Base-by-base conservation (phyloP, 129 eudicot species). In the Chrysanthemum lavandulifolium region DNA sequence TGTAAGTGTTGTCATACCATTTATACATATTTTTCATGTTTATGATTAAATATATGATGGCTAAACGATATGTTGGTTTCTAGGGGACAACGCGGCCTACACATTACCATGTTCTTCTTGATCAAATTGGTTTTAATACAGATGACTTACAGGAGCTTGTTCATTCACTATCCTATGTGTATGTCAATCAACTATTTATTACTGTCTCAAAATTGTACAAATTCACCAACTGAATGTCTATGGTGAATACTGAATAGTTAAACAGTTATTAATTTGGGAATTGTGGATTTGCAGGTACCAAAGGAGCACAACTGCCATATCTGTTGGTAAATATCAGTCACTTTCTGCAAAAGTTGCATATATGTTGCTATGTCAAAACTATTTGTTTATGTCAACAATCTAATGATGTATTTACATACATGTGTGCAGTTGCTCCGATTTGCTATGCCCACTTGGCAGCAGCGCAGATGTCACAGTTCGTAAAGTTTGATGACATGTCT, bases 381-480 rank as follows among this genome's bases (percentile, higher is more conserved):
- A 14, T 49, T 51, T 5, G 10, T 43, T 2, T 15, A 64, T 45
- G 52, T 69, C 47, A 61, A 9, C 15, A 61, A 13, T 60, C 45
- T 27, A 45, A 73, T 14, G 48, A 51, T 63, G 13, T 2, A 40
- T 13, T 2, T 50, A n/a, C 5, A 21, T 10, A 43, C 8, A n/a
- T 47, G n/a, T 66, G n/a, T 71, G 81, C 85, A 86, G 96, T 90
- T 72, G 96, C 97, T 75, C 95, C 91, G 0, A 76, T 91, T 1
- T 91, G 95, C 62, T 83, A 91, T 51, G 98, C 98, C 6, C 98
- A 93, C 53, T 63, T 93, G 81, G 98, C 98, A 2, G 98, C 96
- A 0, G 72, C 80, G 0, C 98, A 93, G 76, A 68, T 93, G 89
- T 74, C 83, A 0, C 90, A 87, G 73, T 93, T 85, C n/a, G 81